These are phyloP conservation scores for Lactuca sativa DNA, from an alignment of 129 eudicot species.

Conservation along the genomic window DNA sequence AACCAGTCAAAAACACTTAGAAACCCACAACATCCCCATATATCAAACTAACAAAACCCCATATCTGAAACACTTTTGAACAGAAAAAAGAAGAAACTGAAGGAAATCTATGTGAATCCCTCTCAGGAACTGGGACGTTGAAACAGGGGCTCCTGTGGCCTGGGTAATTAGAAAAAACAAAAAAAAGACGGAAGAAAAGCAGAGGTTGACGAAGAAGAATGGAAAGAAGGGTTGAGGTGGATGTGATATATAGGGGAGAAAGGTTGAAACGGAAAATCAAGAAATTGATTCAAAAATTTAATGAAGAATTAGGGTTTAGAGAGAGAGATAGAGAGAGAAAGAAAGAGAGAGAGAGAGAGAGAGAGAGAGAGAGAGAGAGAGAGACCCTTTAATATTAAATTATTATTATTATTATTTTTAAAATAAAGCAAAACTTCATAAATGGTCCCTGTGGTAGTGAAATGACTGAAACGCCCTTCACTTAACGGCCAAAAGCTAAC, in stretches of 20 bases:
- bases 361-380: background rate
- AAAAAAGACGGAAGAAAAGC: background rate
- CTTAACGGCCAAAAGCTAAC: no score
- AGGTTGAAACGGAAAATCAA: slow-evolving; percentile 9
- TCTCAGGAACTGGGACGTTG: background rate
- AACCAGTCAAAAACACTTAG: background rate
- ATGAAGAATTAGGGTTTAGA: slow-evolving; percentile 8
- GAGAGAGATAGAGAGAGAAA: no score
- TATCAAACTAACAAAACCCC: background rate
- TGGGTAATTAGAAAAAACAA: background rate
- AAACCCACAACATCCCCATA: background rate
- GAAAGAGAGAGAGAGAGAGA: slow-evolving; percentile 9
- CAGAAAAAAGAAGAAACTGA: background rate
- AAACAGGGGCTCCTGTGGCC: slow-evolving; percentile 14
- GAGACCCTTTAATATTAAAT: background rate
- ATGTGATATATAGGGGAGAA: slow-evolving; percentile 20
- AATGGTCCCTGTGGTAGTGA: no score
- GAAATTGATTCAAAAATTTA: background rate
- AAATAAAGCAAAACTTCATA: no score
- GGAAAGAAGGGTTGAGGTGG: slow-evolving; percentile 10
- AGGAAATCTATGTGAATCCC: background rate
- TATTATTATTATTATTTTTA: no score
- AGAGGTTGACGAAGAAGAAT: slow-evolving; percentile 19
- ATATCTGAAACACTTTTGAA: no score
- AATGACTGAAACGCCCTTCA: no score